Percentiles rank a stretch among this genome's conserved stretches.
phyloP scores from a whole-genome alignment of 495 filamentous ascomycete species.

The Cercophora newfieldiana region DNA sequence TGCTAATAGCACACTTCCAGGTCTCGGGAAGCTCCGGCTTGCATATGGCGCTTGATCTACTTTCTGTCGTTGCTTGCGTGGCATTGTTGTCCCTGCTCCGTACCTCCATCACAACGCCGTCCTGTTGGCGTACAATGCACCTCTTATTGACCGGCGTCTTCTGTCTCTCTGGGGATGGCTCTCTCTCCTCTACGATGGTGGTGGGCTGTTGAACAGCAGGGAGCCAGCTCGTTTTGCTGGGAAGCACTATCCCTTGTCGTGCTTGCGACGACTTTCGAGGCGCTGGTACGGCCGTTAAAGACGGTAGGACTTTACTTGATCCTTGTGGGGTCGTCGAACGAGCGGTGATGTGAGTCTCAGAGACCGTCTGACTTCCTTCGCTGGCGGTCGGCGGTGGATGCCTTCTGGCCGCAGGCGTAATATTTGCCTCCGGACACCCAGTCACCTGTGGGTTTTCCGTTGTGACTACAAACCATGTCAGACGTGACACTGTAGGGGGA shows the following conservation, averaged over 20 bases:
- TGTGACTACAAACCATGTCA: not conserved
- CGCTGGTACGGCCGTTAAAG: too few relatives aligned
- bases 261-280: conserved; percentile 14
- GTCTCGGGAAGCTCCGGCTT: conserved; percentile 34
- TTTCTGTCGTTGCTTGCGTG: not conserved
- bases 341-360: not conserved
- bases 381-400: not conserved
- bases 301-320: conserved; percentile 13
- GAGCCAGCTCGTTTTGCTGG: conserved; percentile 15
- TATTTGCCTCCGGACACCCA: not conserved
- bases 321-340: not conserved
- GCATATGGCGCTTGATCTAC: conserved; percentile 17
- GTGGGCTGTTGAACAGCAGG: conserved; percentile 14
- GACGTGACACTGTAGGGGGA: not conserved
- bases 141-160: not conserved
- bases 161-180: conserved; percentile 24
- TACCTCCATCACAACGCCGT: not conserved
- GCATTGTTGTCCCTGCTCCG: conserved; percentile 1
- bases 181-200: conserved; percentile 36
- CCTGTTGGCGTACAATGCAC: not conserved
- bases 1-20: conserved; percentile 33
- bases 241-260: conserved; percentile 12
- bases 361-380: not conserved
- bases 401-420: not conserved
- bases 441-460: not conserved